phyloP scores from a whole-genome alignment of 495 filamentous ascomycete species.

The Lasiosphaeris hirsuta region DNA sequence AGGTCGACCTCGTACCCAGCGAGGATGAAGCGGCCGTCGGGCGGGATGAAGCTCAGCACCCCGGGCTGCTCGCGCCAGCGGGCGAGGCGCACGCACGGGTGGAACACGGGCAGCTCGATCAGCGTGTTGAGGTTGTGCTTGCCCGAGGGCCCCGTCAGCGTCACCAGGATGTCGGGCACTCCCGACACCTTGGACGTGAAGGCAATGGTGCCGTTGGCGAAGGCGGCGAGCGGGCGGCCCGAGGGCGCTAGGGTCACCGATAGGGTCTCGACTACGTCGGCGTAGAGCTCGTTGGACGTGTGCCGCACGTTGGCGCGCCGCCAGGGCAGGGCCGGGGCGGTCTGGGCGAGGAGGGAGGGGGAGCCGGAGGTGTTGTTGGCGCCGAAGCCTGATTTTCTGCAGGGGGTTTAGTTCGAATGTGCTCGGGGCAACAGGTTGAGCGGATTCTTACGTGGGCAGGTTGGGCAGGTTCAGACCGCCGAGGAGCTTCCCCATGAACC shows the following conservation, averaged over 20 bases:
- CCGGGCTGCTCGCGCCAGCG: slow-evolving; percentile 85
- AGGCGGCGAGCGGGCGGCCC: slow-evolving; percentile 77
- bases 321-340: slow-evolving; percentile 66
- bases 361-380: slow-evolving; percentile 17
- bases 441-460: slow-evolving; percentile 60
- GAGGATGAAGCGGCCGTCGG: slow-evolving; percentile 91
- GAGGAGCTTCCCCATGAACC: slow-evolving; percentile 85
- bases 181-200: slow-evolving; percentile 95
- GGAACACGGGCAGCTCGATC: slow-evolving; percentile 89
- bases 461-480: slow-evolving; percentile 79
- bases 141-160: slow-evolving; percentile 72
- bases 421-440: background rate
- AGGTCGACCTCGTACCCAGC: slow-evolving; percentile 94
- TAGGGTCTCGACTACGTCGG: slow-evolving; percentile 89
- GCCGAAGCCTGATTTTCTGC: slow-evolving; percentile 20
- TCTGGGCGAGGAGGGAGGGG: slow-evolving; percentile 37
- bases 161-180: slow-evolving; percentile 82
- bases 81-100: slow-evolving; percentile 86
- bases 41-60: slow-evolving; percentile 89
- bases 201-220: slow-evolving; percentile 88
- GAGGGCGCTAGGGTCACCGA: slow-evolving; percentile 85
- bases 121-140: slow-evolving; percentile 67
- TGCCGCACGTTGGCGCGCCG: slow-evolving; percentile 88
- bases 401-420: background rate
- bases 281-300: slow-evolving; percentile 95